Evolutionary conservation across 1,284 basidiomycete genomes (phyloP).

Genomic region (Puccinia polysora): DNA sequence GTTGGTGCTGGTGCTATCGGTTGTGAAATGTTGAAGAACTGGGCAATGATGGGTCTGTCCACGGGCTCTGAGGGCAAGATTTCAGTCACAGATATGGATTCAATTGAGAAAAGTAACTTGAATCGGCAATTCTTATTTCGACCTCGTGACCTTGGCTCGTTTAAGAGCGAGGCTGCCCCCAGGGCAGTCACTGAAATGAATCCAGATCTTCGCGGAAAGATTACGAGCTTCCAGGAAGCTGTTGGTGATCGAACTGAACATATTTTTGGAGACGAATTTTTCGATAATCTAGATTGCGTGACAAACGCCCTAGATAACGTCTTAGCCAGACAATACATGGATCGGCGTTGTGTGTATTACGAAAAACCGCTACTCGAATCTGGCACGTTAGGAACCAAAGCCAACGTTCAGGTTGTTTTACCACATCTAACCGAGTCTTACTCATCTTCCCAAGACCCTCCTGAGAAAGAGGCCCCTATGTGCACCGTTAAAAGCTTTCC

Average conservation of each 20-base stretch:
- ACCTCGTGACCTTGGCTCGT: constrained; percentile 91
- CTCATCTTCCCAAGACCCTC: constrained; percentile 96
- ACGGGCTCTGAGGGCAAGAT: constrained; percentile 75
- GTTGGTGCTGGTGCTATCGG: constrained; percentile 98
- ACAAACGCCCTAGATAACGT: constrained; percentile 99
- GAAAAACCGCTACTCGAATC: constrained; percentile 94
- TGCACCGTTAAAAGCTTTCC: constrained; percentile 99
- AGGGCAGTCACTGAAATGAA: constrained; percentile 95
- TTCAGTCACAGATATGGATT: constrained; percentile 95
- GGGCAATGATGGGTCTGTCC: constrained; percentile 98
- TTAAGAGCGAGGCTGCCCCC: constrained; percentile 94
- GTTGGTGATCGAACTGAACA: constrained; percentile 87
- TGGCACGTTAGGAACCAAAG: constrained; percentile 96
- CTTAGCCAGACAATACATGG: constrained; percentile 92
- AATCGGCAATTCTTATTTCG: constrained; percentile 99
- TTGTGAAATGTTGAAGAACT: constrained; percentile 99
- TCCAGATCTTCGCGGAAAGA: constrained; percentile 81
- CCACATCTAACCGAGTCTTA: constrained; percentile 97
- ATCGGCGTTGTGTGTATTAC: constrained; percentile 95
- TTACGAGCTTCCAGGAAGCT: constrained; percentile 82
- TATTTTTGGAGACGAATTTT: constrained; percentile 85
- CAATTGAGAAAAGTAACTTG: constrained; percentile 98
- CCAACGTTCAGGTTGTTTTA: constrained; percentile 93
- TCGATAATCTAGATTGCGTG: constrained; percentile 80
- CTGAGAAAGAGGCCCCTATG: constrained; percentile 94